A percentile compares a stretch with the other conserved stretches of the same genome.
phyloP scores from a whole-genome alignment of 1,284 basidiomycete species.

The Ganoderma sp. region DNA sequence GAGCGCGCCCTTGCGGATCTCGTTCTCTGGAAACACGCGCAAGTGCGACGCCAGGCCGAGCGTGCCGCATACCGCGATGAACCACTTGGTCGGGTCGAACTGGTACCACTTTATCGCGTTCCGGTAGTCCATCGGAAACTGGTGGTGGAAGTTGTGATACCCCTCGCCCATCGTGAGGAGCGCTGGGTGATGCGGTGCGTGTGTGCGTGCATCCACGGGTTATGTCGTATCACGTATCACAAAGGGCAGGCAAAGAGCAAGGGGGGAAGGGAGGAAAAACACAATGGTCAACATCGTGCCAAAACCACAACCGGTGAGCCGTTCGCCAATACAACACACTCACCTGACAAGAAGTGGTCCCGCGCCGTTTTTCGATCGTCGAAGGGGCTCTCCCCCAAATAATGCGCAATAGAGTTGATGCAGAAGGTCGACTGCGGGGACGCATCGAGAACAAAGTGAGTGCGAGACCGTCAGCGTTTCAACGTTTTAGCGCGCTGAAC shows the following conservation, averaged over 20 bases:
- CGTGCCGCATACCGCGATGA: constrained; percentile 70
- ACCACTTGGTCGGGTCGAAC: constrained; percentile 81
- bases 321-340: not conserved
- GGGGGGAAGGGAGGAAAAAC: not conserved
- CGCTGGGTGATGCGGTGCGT: constrained; percentile 46
- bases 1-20: constrained; percentile 81
- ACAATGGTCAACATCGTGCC: not conserved
- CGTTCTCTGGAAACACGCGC: constrained; percentile 85
- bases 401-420: constrained; percentile 92
- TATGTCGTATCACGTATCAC: not conserved
- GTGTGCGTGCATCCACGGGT: not conserved
- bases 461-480: not conserved
- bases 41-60: constrained; percentile 81
- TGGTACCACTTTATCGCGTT: constrained; percentile 76
- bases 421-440: constrained; percentile 79
- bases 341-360: constrained; percentile 78
- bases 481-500: not conserved
- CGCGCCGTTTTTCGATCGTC: constrained; percentile 85
- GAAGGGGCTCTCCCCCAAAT: constrained; percentile 83
- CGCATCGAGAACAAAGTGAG: not conserved
- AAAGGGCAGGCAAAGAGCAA: too few relatives aligned
- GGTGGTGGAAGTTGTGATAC: constrained; percentile 93
- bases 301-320: not conserved
- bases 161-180: constrained; percentile 90
- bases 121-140: constrained; percentile 87